Percentiles rank a stretch among this genome's conserved stretches.
Conservation (phyloP, 768 basidiomycete species). For the Cystofilobasidium macerans region DNA sequence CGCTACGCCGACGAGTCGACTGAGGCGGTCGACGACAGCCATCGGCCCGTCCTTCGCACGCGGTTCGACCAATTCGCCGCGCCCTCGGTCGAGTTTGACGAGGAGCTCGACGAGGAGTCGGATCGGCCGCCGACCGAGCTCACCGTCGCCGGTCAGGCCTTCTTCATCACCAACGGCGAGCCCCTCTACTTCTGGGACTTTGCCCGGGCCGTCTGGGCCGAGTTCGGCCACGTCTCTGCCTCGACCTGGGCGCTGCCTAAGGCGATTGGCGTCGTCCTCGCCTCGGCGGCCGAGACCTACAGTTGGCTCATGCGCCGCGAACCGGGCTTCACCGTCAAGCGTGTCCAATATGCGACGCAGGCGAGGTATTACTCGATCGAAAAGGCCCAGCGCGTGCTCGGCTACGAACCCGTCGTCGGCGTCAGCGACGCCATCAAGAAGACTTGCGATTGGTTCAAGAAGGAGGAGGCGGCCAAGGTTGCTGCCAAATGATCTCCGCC, state of each 20-base stretch:
- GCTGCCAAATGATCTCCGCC: constrained; percentile 9
- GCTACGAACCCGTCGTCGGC: constrained; percentile 84
- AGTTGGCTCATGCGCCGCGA: constrained; percentile 63
- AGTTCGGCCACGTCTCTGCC: constrained; percentile 47
- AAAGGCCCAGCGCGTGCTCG: constrained; percentile 64
- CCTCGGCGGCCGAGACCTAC: constrained; percentile 60
- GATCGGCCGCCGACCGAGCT: constrained; percentile 39
- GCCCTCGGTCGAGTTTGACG: constrained; percentile 28
- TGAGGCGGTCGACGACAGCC: constrained; percentile 39
- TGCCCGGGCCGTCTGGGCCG: constrained; percentile 61
- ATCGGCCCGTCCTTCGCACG: constrained; percentile 57
- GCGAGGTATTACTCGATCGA: constrained; percentile 87
- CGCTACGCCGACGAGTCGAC: constrained; percentile 39
- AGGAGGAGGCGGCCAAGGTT: constrained; percentile 15
- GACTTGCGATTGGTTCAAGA: constrained; percentile 23
- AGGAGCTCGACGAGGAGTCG: constrained; percentile 47
- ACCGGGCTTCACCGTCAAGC: constrained; percentile 72
- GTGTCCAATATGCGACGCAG: constrained; percentile 67
- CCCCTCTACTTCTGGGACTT: constrained; percentile 96
- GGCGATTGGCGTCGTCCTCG: constrained; percentile 57
- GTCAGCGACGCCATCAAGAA: constrained; percentile 81
- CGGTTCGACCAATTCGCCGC: constrained; percentile 62
- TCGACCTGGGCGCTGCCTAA: constrained; percentile 50
- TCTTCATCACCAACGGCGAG: constrained; percentile 96
- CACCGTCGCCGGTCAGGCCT: constrained; percentile 80